Percentiles rank a stretch among this genome's conserved stretches.
Conservation (phyloP, 495 filamentous ascomycete genomes). For the Ramalina intermedia region DNA sequence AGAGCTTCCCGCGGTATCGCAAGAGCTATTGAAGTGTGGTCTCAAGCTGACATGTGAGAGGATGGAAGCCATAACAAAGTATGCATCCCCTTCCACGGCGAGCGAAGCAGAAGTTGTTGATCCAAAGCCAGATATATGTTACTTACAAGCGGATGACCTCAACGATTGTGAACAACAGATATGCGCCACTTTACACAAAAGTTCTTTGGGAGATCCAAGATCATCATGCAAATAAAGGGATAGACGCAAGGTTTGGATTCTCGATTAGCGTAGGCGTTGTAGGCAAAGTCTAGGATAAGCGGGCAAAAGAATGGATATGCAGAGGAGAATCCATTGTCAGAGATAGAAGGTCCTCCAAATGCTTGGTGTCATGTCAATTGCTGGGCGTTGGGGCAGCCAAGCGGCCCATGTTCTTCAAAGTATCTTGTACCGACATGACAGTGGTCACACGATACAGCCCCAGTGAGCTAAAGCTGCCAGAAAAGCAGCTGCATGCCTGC, state of each 20-base stretch:
- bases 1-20: conserved; percentile 57
- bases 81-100: conserved; percentile 18
- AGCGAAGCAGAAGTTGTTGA: conserved; percentile 4
- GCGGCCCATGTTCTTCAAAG: too few relatives aligned
- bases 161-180: too few relatives aligned
- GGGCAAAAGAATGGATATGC: background rate
- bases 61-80: conserved; percentile 78
- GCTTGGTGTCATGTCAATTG: too few relatives aligned
- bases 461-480: too few relatives aligned
- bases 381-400: too few relatives aligned
- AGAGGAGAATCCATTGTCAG: background rate
- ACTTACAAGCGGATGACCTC: conserved; percentile 12
- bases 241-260: background rate
- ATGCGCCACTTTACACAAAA: background rate
- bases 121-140: conserved; percentile 11
- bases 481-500: too few relatives aligned
- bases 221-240: background rate
- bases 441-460: too few relatives aligned
- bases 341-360: too few relatives aligned
- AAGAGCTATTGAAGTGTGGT: conserved; percentile 68
- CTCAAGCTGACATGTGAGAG: conserved; percentile 81
- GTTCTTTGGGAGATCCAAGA: background rate
- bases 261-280: conserved; percentile 9
- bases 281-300: background rate
- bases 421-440: too few relatives aligned